phyloP scores from a whole-genome alignment of 2,329 filamentous ascomycete genomes.

The Penicillium paneum region DNA sequence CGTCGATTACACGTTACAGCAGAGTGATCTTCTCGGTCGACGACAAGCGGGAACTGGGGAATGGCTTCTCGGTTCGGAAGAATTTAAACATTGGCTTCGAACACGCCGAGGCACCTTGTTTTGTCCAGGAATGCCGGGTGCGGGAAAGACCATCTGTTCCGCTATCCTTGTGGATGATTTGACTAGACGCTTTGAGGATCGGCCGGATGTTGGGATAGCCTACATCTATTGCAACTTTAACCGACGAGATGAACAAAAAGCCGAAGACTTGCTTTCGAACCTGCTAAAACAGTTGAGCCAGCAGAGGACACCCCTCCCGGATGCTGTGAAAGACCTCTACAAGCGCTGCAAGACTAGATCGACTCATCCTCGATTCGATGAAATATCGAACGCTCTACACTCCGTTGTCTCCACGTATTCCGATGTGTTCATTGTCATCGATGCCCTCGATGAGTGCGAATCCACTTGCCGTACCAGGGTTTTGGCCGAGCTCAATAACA shows the following conservation, averaged over 20 bases:
- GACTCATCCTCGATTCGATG: constrained; percentile 25
- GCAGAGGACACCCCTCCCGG: constrained; percentile 23
- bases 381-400: constrained; percentile 21
- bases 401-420: constrained; percentile 18
- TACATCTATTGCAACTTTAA: constrained; percentile 51
- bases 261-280: constrained; percentile 31
- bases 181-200: constrained; percentile 13
- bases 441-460: constrained; percentile 34
- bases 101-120: constrained; percentile 9
- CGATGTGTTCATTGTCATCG: constrained; percentile 26
- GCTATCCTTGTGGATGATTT: constrained; percentile 44
- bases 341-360: constrained; percentile 3
- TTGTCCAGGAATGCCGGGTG: constrained; percentile 19
- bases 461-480: neutral
- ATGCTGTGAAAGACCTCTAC: constrained; percentile 29
- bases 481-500: constrained; percentile 20
- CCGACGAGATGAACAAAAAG: constrained; percentile 38
- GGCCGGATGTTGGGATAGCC: constrained; percentile 36
- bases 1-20: constrained; percentile 4
- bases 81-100: constrained; percentile 16
- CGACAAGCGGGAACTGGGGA: constrained; percentile 17
- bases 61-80: constrained; percentile 21
- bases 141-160: constrained; percentile 20
- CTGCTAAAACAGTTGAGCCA: constrained; percentile 41
- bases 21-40: constrained; percentile 12